Base-by-base conservation (phyloP, 2,329 filamentous ascomycete genomes). In the Phialemoniopsis sp. region DNA sequence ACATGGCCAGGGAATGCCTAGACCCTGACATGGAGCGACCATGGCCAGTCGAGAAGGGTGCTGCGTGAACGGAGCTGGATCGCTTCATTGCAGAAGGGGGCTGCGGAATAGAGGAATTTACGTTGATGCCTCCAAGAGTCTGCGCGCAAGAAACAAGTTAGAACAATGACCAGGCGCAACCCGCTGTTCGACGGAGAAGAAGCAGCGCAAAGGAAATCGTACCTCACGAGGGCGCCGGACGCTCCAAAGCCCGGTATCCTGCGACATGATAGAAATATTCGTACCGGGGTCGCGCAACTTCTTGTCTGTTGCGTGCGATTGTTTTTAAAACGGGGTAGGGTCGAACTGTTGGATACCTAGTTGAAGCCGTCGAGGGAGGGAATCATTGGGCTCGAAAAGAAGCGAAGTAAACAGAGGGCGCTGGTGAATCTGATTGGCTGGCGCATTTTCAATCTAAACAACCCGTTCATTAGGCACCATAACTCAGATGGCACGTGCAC, bases 41-140 rank as follows among this genome's bases (percentile, higher is more conserved):
- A 70, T 95, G 87, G 58, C 84, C 82, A 39, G 76, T 73, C 40
- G 82, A 80, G 55, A 78, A 84, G 34, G 77, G 79, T 42, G 72
- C 70, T 55, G 76, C 75, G 43, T 78, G 75, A 53, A 81, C 82
- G 12, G 89, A 90, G 56, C 82, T 93, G 21, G 87, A 86, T 61
- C 93, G 87, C 71, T 98, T 98, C 76, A 98, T 85, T 31, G 89
- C 88, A 31, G 91, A 97, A 19, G 87, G 78, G 8, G 93, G 91
- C 66, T 95, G 89, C 15, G 93, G 93, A 46, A 98, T 87, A 16
- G 81, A 80, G 15, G 87, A 86, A 62, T 89, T 91, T 61, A 83
- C 80, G 60, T 81, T 91, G 56, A 95, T 81, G 50, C 82, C 83
- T 48, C 85, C 90, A 44, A 97, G 79, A 39, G 93, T 96, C 89